Percentiles rank a stretch among this genome's conserved stretches.
These are phyloP conservation scores for Pythium oligandrum DNA, from an alignment of 352 stramenopile species.

Conservation along the genomic window DNA sequence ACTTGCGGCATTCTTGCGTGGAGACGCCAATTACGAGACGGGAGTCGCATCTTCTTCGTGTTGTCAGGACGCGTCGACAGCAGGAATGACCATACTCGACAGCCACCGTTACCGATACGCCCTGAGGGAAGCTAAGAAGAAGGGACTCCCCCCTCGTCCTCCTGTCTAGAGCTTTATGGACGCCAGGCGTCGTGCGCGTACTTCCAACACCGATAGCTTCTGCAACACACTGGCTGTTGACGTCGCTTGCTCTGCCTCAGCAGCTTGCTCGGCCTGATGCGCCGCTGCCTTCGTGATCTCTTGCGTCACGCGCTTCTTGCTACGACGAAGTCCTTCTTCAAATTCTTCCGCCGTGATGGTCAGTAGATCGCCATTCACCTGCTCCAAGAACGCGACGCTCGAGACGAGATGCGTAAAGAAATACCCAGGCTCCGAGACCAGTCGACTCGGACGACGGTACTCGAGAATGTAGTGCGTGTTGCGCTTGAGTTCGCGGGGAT, in stretches of 20 bases:
- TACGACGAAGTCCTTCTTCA: conserved; percentile 40
- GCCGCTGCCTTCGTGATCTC: not conserved
- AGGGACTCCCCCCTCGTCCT: no score
- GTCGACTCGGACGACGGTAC: conserved; percentile 57
- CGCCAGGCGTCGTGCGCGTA: conserved; percentile 33
- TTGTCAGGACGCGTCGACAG: no score
- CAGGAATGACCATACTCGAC: no score
- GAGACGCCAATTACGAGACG: no score
- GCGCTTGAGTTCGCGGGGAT: conserved; percentile 78
- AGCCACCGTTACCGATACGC: no score
- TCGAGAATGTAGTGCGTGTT: conserved; percentile 86
- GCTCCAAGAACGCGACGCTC: conserved; percentile 73
- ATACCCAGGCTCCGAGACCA: conserved; percentile 89
- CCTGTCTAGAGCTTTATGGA: no score
- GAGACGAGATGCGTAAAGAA: conserved; percentile 91
- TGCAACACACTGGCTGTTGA: not conserved
- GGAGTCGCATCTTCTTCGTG: no score
- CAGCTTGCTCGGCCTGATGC: not conserved
- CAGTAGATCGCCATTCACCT: conserved; percentile 61
- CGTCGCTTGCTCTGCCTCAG: not conserved
- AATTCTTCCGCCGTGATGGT: conserved; percentile 78
- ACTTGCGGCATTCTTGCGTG: no score
- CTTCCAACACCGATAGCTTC: conserved; percentile 29
- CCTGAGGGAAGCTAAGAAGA: no score
- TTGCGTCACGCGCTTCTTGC: conserved; percentile 23